A percentile compares a stretch with the other conserved stretches of the same genome.
Evolutionary conservation across 2,329 filamentous ascomycete species (phyloP).

Genomic region (Elsinoe arachidis): DNA sequence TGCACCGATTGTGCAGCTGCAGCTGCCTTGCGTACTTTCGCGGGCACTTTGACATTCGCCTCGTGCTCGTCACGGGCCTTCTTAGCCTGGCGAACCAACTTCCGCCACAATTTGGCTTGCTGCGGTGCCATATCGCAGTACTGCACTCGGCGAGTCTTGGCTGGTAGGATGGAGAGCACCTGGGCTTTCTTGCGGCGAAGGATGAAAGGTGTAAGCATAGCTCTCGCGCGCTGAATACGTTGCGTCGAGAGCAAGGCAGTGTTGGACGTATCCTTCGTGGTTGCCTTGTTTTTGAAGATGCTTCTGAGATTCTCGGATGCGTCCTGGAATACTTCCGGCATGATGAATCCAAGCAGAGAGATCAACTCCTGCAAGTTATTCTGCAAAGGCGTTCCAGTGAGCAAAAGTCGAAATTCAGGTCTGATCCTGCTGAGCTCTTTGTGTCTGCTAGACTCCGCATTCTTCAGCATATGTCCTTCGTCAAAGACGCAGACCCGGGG

Average conservation of each 20-base stretch:
- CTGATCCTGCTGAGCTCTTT: slow-evolving; percentile 67
- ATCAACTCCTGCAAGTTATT: slow-evolving; percentile 92
- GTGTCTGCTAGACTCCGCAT: slow-evolving; percentile 74
- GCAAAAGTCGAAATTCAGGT: slow-evolving; percentile 73
- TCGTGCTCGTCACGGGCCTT: slow-evolving; percentile 30
- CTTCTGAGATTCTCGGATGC: slow-evolving; percentile 71
- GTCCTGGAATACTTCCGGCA: slow-evolving; percentile 68
- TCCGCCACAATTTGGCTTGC: slow-evolving; percentile 66
- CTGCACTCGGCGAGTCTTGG: slow-evolving; percentile 68
- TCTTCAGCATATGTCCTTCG: slow-evolving; percentile 90
- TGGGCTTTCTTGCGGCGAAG: slow-evolving; percentile 88
- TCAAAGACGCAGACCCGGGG: slow-evolving; percentile 68
- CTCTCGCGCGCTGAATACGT: slow-evolving; percentile 75
- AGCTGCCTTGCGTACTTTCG: slow-evolving; percentile 6
- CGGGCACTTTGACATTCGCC: slow-evolving; percentile 28
- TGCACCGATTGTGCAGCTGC: slow-evolving; percentile 16
- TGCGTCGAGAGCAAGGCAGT: slow-evolving; percentile 78
- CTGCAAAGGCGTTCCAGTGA: slow-evolving; percentile 85
- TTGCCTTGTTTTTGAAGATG: slow-evolving; percentile 88
- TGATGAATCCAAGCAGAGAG: slow-evolving; percentile 85
- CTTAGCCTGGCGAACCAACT: slow-evolving; percentile 54
- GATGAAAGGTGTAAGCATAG: slow-evolving; percentile 92
- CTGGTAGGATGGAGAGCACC: slow-evolving; percentile 72
- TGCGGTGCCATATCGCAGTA: slow-evolving; percentile 68
- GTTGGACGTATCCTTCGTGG: slow-evolving; percentile 65